phyloP scores from a whole-genome alignment of 805 yeast species.

The Saccharomyces jurei region DNA sequence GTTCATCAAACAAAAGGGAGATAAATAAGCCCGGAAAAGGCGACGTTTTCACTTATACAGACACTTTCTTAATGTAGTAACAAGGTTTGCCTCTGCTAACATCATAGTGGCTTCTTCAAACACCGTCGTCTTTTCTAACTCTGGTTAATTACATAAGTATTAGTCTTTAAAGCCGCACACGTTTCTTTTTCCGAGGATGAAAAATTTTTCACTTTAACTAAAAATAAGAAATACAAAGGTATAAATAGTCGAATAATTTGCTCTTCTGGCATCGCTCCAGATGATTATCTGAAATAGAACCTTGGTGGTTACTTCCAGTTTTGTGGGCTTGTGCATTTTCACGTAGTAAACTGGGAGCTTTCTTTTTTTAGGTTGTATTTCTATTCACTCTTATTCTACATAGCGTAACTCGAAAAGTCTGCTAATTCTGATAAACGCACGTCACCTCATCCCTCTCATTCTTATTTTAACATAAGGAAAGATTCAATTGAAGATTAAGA shows the following conservation, averaged over 20 bases:
- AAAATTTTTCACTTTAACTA: neutral
- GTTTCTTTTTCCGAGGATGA: neutral
- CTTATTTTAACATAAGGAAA: neutral
- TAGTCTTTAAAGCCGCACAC: neutral
- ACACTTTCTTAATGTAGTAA: too few relatives aligned
- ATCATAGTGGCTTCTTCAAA: neutral
- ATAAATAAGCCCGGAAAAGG: neutral
- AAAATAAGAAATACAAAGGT: neutral
- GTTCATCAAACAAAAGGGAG: neutral
- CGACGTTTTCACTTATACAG: neutral
- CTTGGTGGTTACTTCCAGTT: neutral
- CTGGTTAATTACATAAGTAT: neutral
- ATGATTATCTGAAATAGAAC: neutral
- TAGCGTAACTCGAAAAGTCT: neutral
- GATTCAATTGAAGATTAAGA: neutral
- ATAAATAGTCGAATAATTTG: neutral
- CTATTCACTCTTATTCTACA: neutral
- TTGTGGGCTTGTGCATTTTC: neutral
- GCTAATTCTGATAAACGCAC: neutral
- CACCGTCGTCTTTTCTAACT: neutral
- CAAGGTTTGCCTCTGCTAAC: neutral
- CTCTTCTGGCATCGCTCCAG: neutral
- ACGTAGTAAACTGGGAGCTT: neutral
- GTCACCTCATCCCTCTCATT: neutral
- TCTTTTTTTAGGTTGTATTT: neutral